Percentiles rank a stretch among this genome's conserved stretches.
These are phyloP conservation scores for Zymoseptoria tritici DNA, from an alignment of 2,329 filamentous ascomycete genomes.

Conservation along the genomic window DNA sequence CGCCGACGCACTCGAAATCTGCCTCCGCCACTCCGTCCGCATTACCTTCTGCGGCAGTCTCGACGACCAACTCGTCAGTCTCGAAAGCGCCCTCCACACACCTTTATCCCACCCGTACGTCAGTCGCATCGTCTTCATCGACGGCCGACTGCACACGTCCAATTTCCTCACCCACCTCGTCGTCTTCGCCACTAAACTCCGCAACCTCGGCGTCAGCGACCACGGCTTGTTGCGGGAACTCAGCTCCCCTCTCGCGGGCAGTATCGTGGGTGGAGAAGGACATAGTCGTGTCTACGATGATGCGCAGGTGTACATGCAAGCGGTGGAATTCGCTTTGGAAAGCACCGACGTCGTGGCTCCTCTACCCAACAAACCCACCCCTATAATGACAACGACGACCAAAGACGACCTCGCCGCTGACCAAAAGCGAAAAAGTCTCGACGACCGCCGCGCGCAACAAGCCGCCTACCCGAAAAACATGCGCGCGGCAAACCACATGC, in stretches of 20 bases:
- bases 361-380: not conserved
- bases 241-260: constrained; percentile 79
- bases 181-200: constrained; percentile 85
- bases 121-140: constrained; percentile 90
- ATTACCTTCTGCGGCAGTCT: constrained; percentile 90
- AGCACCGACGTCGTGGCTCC: constrained; percentile 31
- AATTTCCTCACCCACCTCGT: constrained; percentile 92
- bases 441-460: constrained; percentile 10
- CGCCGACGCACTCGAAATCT: constrained; percentile 63
- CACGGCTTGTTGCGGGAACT: constrained; percentile 90
- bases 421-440: constrained; percentile 17
- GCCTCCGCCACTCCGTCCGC: constrained; percentile 70
- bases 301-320: constrained; percentile 66
- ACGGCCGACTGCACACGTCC: constrained; percentile 82
- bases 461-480: constrained; percentile 25
- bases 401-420: constrained; percentile 1
- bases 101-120: constrained; percentile 86
- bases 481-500: constrained; percentile 27
- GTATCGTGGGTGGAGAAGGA: constrained; percentile 83
- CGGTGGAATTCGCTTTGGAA: constrained; percentile 42
- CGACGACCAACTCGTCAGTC: constrained; percentile 88
- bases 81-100: constrained; percentile 87
- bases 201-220: constrained; percentile 86
- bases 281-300: constrained; percentile 94
- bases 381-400: not conserved